These are phyloP conservation scores for Quercus ilex DNA, from an alignment of 306 rosid species.

Conservation along the genomic window DNA sequence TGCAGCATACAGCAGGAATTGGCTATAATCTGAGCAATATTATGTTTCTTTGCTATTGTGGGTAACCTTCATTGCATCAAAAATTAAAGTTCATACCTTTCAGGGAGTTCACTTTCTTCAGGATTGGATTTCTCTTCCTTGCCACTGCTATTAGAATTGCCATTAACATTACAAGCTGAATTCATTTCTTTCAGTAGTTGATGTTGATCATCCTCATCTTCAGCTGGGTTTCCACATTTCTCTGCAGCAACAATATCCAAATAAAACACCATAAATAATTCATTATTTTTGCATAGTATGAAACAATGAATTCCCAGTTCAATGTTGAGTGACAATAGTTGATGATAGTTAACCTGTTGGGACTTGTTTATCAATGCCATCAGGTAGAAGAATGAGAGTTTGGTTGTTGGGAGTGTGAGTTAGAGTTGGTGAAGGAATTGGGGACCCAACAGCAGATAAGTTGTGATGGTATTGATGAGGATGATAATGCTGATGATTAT, in stretches of 20 bases:
- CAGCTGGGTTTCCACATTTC: conserved; percentile 21
- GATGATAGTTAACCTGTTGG: conserved; percentile 45
- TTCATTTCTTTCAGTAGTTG: conserved; percentile 41
- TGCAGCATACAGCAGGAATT: background rate
- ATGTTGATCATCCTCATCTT: conserved; percentile 27
- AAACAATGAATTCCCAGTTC: background rate
- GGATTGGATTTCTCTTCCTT: conserved; percentile 32
- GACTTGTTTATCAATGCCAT: conserved; percentile 49
- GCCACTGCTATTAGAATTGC: background rate
- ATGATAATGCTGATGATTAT: conserved; percentile 49
- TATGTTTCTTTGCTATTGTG: background rate
- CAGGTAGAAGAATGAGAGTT: conserved; percentile 40
- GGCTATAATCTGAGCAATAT: background rate
- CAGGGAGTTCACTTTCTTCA: conserved; percentile 36
- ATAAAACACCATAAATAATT: conserved; percentile 1
- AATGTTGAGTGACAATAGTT: background rate
- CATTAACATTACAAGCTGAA: conserved; percentile 8
- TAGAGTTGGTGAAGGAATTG: conserved; percentile 43
- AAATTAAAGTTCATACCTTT: conserved; percentile 37
- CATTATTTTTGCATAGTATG: background rate
- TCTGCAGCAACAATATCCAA: conserved; percentile 39
- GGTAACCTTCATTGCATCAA: background rate
- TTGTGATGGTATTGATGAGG: conserved; percentile 41
- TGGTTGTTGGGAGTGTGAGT: conserved; percentile 42
- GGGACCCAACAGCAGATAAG: conserved; percentile 64